Evolutionary conservation across 2,329 filamentous ascomycete species (phyloP).

Genomic region (Trichoderma oligosporum): DNA sequence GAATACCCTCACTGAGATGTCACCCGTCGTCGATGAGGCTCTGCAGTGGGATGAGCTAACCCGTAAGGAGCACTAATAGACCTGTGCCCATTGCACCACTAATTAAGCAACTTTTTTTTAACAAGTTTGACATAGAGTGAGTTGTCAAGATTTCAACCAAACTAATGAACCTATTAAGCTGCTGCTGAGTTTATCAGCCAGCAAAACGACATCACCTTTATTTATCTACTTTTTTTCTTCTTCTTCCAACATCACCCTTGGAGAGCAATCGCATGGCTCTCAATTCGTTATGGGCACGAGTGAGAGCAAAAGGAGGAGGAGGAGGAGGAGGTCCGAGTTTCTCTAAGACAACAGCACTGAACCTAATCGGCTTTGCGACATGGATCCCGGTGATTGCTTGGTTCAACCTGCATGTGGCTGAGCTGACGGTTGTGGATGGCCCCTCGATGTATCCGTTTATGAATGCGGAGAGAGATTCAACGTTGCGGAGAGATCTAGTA

Average conservation of each 20-base stretch:
- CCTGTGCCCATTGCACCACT: slow-evolving; percentile 1
- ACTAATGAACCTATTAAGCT: background rate
- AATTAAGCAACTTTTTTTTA: slow-evolving; percentile 12
- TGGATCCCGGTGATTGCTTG: slow-evolving; percentile 61
- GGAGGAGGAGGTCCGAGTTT: slow-evolving; percentile 25
- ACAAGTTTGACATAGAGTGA: background rate
- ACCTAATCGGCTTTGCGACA: slow-evolving; percentile 51
- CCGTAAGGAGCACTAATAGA: background rate
- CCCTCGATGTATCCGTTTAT: slow-evolving; percentile 75
- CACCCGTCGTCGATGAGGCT: slow-evolving; percentile 1
- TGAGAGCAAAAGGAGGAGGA: slow-evolving; percentile 24
- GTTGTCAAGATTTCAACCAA: too few relatives aligned
- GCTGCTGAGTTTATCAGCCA: background rate
- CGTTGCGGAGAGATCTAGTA: slow-evolving; percentile 51
- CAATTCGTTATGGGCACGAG: slow-evolving; percentile 37
- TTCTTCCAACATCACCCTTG: fast-evolving
- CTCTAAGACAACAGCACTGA: slow-evolving; percentile 38
- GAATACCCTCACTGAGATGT: background rate
- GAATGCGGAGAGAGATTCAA: slow-evolving; percentile 62
- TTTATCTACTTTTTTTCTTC: too few relatives aligned
- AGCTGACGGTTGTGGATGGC: slow-evolving; percentile 55
- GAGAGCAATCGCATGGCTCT: slow-evolving; percentile 32
- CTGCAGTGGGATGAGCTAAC: slow-evolving; percentile 12
- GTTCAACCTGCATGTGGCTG: slow-evolving; percentile 59
- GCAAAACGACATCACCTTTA: too few relatives aligned